Evolutionary conservation across 164 flowering plant species (phyloP).

Genomic region (Stephania cephalantha): DNA sequence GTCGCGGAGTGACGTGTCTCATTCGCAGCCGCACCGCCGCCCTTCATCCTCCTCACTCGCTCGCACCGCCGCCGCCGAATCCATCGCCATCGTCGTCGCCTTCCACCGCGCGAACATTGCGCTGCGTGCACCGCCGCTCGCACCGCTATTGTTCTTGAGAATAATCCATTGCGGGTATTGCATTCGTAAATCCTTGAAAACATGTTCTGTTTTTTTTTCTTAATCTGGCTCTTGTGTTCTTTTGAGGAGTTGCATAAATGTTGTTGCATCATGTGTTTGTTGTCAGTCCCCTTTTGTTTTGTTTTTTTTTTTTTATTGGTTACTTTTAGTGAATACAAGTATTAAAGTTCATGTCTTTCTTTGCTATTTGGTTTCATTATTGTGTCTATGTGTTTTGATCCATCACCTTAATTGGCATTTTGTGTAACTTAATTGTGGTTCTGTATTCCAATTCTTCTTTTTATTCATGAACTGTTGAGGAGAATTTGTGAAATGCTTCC

Average conservation of each 20-base stretch:
- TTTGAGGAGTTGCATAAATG: background rate
- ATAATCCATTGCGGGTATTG: conserved; percentile 19
- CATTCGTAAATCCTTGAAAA: background rate
- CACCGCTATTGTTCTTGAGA: no score
- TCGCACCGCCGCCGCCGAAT: no score
- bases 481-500: background rate
- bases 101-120: no score
- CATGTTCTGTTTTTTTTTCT: background rate
- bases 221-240: conserved; percentile 1
- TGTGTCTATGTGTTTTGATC: background rate
- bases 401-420: background rate
- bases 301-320: background rate
- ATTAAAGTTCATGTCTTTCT: background rate
- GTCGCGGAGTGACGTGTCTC: no score
- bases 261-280: background rate
- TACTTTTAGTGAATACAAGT: background rate
- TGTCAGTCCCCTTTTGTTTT: background rate
- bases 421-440: background rate
- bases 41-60: no score
- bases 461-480: background rate
- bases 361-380: background rate
- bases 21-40: no score
- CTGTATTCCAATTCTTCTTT: no score
- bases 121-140: no score
- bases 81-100: no score